phyloP scores from a whole-genome alignment of 176 grass and related monocot species.

The Carex cristatella region DNA sequence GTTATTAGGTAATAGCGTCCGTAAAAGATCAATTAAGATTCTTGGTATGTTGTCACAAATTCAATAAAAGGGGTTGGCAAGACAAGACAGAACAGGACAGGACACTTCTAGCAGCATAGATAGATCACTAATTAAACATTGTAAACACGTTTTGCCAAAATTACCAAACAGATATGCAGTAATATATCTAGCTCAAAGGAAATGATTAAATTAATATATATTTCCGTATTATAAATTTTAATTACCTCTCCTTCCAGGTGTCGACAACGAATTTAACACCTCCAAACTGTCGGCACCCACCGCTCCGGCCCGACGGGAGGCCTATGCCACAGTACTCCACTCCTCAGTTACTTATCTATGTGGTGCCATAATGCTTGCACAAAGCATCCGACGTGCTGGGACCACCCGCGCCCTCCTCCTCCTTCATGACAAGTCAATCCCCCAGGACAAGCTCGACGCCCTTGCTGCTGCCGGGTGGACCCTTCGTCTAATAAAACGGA shows the following conservation, averaged over 20 bases:
- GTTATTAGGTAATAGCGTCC: background rate
- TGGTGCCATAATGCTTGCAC: constrained; percentile 30
- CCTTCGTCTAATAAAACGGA: constrained; percentile 52
- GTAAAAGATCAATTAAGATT: background rate
- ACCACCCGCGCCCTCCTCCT: constrained; percentile 20
- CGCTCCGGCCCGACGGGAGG: background rate
- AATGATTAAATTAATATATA: background rate
- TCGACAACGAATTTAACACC: constrained; percentile 20
- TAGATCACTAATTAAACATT: background rate
- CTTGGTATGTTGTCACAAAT: background rate
- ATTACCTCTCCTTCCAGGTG: background rate
- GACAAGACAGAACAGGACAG: background rate
- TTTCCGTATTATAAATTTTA: background rate
- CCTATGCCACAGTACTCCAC: constrained; percentile 39
- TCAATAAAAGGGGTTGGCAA: background rate
- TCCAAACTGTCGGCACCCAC: background rate
- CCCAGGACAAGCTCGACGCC: constrained; percentile 36
- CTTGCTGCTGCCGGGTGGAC: constrained; percentile 62
- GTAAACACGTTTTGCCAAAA: background rate
- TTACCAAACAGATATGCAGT: background rate
- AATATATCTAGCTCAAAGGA: background rate
- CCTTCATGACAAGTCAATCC: constrained; percentile 40
- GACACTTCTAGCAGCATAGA: background rate
- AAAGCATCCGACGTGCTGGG: constrained; percentile 24
- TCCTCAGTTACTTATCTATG: constrained; percentile 36